Base-by-base conservation (phyloP, 768 basidiomycete genomes). In the Xerocomus brunneocitrinus region DNA sequence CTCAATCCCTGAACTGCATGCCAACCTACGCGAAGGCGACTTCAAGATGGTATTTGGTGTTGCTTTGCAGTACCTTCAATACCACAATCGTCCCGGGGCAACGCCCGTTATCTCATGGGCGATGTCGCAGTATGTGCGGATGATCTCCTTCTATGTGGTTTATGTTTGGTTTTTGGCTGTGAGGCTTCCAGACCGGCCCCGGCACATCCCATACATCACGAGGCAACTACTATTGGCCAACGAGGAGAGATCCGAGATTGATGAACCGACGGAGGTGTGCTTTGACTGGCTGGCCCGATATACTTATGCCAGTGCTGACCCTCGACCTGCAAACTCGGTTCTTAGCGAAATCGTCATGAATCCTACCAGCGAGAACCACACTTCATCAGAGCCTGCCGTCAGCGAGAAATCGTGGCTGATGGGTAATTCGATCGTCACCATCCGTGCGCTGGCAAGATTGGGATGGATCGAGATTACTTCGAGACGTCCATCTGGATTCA, bases 261-360 rank as follows among this genome's bases (percentile, higher is more conserved):
- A 98, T 67, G 91, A 90, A 55, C 85, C 87, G 27, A 91, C 94
- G 0, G 92, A 98, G 65, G 95, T 98, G 34, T 95, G 92, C 70
- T 95, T 98, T 64, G 97, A 99, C 67, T 98, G 95, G 93, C 78
- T 99, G 16, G 88, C 92, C 9, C 79, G 97, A 16, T 97, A 97
- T 66, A 88, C 95, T 0, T 98, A 95, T 62, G 92, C 87, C 13
- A 93, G 88, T 62, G 92, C 93, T 14, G 94, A 97, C 65, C 95
- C 95, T 1, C 82, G 89, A 14, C 92, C 95, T 2, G 82, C 92
- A 1, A 79, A 77, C 31, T 91, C 91, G 1, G 76, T 86, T 47
- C 78, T 98, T 50, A 82, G 79, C 56, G 88, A 94, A 34, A 82
- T 94, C 49, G 77, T 95, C 47, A 85, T 87, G 79, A 82, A 80